Conservation (phyloP, 768 basidiomycete genomes). For the Mycena sanguinolenta region DNA sequence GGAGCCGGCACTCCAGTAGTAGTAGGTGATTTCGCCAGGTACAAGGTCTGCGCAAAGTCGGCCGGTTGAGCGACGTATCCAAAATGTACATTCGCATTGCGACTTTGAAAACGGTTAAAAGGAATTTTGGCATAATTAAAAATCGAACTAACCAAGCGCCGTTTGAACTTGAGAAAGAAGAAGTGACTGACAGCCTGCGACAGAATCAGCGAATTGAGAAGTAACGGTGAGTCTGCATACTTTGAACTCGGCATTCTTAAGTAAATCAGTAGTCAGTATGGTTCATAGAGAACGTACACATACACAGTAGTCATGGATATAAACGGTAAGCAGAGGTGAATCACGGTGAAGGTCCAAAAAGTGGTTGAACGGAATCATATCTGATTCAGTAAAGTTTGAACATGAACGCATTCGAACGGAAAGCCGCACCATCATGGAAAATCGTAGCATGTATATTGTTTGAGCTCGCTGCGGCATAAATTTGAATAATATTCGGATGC, state of each 20-base stretch:
- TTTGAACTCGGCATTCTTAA: neutral
- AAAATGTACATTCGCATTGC: neutral
- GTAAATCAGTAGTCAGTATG: neutral
- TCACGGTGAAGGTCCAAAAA: slow-evolving; percentile 7
- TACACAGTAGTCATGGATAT: neutral
- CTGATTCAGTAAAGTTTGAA: neutral
- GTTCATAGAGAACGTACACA: neutral
- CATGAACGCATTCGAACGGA: neutral
- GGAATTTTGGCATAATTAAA: neutral
- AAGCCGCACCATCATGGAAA: neutral
- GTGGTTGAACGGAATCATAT: neutral
- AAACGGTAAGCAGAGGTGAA: neutral
- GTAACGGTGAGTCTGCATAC: neutral
- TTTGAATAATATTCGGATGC: neutral
- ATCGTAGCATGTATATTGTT: neutral
- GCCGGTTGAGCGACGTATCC: neutral
- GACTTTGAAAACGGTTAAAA: neutral
- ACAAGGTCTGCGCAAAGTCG: neutral
- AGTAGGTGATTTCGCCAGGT: neutral
- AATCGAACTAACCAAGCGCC: neutral
- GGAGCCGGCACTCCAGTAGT: neutral
- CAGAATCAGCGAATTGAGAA: neutral
- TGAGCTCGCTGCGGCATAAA: neutral
- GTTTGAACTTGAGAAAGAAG: neutral
- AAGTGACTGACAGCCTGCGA: neutral